Evolutionary conservation across 768 basidiomycete species (phyloP), one percentile per base, ranked within the genome.

Genomic region (Amanita exitialis): DNA sequence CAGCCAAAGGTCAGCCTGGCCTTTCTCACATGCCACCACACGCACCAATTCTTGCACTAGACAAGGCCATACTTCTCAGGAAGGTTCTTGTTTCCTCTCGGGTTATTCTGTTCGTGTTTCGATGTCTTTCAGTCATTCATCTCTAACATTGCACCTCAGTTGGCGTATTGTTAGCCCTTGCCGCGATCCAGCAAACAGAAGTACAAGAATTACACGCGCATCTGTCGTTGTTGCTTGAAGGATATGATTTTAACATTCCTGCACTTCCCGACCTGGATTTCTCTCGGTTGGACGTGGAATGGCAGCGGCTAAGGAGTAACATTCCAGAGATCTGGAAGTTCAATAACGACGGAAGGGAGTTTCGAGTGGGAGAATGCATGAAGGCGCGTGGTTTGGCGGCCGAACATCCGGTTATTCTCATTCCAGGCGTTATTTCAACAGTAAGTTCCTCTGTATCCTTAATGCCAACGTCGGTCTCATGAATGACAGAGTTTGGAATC

Each of bases 381-480:
- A 79, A 78, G 50, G 75, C 67, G 4, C 74, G 79, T 38, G 85
- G 84, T 1, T 66, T 89, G 47, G 70, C 68, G 47, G 90, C 89
- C 5, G 66, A 83, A 49, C 74, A 88, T 62, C 92, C 93, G 0
- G 78, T 94, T 10, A 74, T 95, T 2, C 69, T 96, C n/a, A 77
- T 94, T 21, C 92, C 93, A 4, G 92, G 92, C 1, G 84, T 95
- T 46, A 82, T 94, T 34, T 92, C 90, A 1, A 94, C 92, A 1
- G 88, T 86, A 54, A 48, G 79, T 64, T 20, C 16, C 23, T 20
- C 13, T 47, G 34, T 28, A 41, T 30, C 20, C n/a, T 21, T 9
- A 30, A 21, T 35, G 43, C 49, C 20, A 42, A n/a, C 44, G 25
- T 32, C 27, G 18, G 28, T 39, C 45, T 35, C 1, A 25, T 27